Conservation (phyloP, 306 rosid genomes). For the Bauhinia variegata region DNA sequence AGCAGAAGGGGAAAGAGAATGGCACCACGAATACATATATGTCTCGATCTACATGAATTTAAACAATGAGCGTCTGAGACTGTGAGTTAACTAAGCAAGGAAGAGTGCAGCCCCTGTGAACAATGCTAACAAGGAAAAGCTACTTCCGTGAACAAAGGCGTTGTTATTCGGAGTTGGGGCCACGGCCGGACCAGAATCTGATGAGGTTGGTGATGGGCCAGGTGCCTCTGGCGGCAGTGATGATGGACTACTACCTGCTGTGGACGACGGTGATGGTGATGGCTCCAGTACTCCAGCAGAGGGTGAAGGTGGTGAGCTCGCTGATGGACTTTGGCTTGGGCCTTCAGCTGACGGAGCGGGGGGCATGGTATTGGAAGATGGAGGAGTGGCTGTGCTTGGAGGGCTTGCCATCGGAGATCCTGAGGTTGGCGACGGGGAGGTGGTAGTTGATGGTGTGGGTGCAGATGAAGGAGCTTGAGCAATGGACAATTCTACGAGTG, state of each 20-base stretch:
- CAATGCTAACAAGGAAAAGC: slow-evolving; percentile 38
- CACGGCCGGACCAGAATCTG: too few species aligned
- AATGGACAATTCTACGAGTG: slow-evolving; percentile 51
- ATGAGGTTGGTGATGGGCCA: not conserved
- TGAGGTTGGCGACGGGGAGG: slow-evolving; percentile 8
- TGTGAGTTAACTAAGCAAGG: slow-evolving; percentile 21
- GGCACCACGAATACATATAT: slow-evolving; percentile 37
- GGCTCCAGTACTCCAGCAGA: too few species aligned
- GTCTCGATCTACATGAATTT: slow-evolving; percentile 26
- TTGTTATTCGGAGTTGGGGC: not conserved
- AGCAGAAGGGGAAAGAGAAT: not conserved
- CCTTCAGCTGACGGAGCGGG: too few species aligned
- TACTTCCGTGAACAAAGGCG: slow-evolving; percentile 43
- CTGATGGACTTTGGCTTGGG: too few species aligned
- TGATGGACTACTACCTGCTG: too few species aligned
- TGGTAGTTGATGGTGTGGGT: slow-evolving; percentile 26
- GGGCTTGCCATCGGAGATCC: too few species aligned
- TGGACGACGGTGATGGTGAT: too few species aligned
- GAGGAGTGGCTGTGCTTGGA: too few species aligned
- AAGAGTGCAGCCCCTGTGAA: slow-evolving; percentile 47
- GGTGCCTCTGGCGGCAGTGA: too few species aligned
- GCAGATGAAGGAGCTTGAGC: slow-evolving; percentile 54
- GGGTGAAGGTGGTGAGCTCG: too few species aligned
- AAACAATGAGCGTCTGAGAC: not conserved
- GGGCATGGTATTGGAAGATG: too few species aligned